Base-by-base conservation (phyloP, 495 filamentous ascomycete genomes). In the Neurospora tetrasperma region DNA sequence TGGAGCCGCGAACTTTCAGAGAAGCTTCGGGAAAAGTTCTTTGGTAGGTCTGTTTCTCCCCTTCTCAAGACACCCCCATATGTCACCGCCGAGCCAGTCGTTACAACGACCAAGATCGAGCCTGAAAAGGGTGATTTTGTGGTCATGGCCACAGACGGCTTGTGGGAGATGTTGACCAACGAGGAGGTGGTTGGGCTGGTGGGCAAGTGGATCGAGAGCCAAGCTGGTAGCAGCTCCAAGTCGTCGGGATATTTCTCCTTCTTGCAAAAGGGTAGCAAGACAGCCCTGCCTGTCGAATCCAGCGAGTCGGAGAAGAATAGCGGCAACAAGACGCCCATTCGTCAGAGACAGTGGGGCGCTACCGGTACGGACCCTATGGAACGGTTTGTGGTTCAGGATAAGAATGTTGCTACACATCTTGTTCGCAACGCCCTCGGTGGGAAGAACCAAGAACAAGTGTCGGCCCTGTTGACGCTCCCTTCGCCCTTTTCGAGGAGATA, bases 131-230 rank as follows among this genome's bases (percentile, higher is more conserved):
- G 96, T 66, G 96, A 98, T 78, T 99, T 99, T 76, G 84, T 99
- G 6, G 94, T 99, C 70, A 90, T 99, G 86, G 96, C 96, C 6
- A 97, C 96, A 0, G 96, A 99, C 78, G 96, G 96, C 3, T 86
- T 99, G 14, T 99, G 96, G 96, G 96, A 99, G 83, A 98, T 98
- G 95, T 85, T 99, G 70, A 97, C 93, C 70, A 99, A 98, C 78
- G 96, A 99, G 79, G 96, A 99, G 83, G 96, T 98, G 2, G 90
- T 99, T 69, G 96, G 96, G 0, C 86, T 99, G 8, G 96, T 99
- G 14, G 96, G 95, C 4, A 92, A 95, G 80, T 99, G 96, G 96
- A 86, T 99, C 44, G 95, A 99, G 78, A 86, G 89, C 66, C 91
- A 94, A 76, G 81, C 86, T 69, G 78, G 83, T 18, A 81, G 82